Percentiles rank a stretch among this genome's conserved stretches.
Evolutionary conservation across 108 stramenopile species (phyloP).

Genomic region (Pseudonitzschia multiseries): DNA sequence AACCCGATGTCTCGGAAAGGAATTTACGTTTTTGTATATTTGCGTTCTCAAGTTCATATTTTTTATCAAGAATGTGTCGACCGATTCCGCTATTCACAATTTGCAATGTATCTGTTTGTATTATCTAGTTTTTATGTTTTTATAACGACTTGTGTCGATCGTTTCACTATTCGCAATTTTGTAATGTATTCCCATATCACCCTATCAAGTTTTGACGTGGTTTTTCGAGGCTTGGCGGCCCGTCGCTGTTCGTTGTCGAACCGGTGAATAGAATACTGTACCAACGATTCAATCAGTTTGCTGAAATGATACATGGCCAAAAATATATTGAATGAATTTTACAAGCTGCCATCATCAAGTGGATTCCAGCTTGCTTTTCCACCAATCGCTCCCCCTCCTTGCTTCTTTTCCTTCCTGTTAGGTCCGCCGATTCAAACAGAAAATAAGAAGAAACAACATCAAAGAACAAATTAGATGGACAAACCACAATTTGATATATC

Average conservation of each 20-base stretch:
- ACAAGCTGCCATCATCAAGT: slow-evolving; percentile 68
- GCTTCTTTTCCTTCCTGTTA: slow-evolving; percentile 77
- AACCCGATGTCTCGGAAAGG: too few relatives aligned
- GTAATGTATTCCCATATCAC: neutral
- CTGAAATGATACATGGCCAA: neutral
- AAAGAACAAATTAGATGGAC: neutral
- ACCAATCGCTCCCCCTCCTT: slow-evolving; percentile 66
- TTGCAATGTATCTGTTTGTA: too few relatives aligned
- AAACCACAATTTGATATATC: too few relatives aligned
- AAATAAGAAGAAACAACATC: neutral
- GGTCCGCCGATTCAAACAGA: neutral
- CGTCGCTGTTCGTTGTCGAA: neutral
- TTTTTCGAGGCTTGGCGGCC: neutral
- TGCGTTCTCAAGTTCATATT: too few relatives aligned
- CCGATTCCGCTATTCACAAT: too few relatives aligned
- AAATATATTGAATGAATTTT: neutral
- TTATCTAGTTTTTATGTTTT: neutral
- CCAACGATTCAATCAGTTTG: neutral
- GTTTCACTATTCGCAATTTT: neutral
- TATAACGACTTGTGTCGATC: neutral
- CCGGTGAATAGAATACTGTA: neutral
- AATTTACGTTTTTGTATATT: too few relatives aligned
- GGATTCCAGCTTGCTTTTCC: slow-evolving; percentile 83
- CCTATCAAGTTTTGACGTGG: neutral
- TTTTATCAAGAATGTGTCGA: too few relatives aligned